Conservation (phyloP, 192 early-diverging fungal genomes). For the Backusella westeae region DNA sequence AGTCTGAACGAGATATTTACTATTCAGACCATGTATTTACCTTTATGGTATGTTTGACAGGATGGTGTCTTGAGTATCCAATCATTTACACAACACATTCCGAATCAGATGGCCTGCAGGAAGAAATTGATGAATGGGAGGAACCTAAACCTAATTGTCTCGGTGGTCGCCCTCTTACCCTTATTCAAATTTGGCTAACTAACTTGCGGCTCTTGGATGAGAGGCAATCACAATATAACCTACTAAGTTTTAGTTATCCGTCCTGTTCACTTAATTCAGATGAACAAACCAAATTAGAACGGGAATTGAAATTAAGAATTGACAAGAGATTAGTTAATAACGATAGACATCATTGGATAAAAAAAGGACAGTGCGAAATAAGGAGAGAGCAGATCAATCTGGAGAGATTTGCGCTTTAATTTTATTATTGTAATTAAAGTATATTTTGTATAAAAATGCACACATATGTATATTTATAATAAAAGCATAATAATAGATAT, state of each 20-base stretch:
- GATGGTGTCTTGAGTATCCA: slow-evolving; percentile 36
- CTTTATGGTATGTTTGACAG: slow-evolving; percentile 33
- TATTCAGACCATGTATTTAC: slow-evolving; percentile 9
- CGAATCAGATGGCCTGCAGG: background rate
- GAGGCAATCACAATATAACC: background rate
- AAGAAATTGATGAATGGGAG: slow-evolving; percentile 29
- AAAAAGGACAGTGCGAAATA: slow-evolving; percentile 5
- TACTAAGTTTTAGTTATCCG: slow-evolving; percentile 31
- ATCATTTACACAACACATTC: slow-evolving; percentile 27
- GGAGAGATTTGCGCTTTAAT: slow-evolving; percentile 29
- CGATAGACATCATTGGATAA: background rate
- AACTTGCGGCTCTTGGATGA: background rate
- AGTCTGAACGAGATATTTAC: background rate
- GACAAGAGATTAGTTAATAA: background rate
- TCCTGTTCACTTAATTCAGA: background rate
- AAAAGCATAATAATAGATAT: background rate
- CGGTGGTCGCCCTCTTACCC: background rate
- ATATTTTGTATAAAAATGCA: background rate
- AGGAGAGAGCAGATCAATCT: slow-evolving; percentile 16
- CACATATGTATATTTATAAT: background rate
- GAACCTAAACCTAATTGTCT: slow-evolving; percentile 27
- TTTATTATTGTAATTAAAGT: background rate
- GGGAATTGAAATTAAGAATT: background rate
- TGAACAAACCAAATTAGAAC: slow-evolving; percentile 5
- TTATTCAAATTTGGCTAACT: slow-evolving; percentile 6